Conservation (phyloP, 192 early-diverging fungal species). For the Backusella parvicylindrica region DNA sequence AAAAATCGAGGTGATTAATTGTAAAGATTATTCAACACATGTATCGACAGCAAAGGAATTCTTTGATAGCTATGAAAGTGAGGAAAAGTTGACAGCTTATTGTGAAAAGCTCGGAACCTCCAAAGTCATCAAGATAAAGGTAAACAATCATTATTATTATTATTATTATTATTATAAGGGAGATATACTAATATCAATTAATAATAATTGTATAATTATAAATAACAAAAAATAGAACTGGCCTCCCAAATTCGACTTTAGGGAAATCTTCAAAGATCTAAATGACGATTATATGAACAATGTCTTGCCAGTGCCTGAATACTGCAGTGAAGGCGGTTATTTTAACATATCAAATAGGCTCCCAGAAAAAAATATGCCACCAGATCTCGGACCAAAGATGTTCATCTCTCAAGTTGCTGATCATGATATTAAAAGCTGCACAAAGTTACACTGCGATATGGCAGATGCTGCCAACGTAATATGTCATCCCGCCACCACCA, state of each 20-base stretch:
- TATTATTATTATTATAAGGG: too few relatives aligned
- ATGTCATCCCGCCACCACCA: too few relatives aligned
- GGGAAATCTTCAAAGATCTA: constrained; percentile 46
- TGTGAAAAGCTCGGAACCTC: constrained; percentile 43
- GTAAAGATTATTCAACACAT: constrained; percentile 16
- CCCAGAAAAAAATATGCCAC: constrained; percentile 49
- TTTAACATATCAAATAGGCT: constrained; percentile 61
- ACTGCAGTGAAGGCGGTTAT: constrained; percentile 47
- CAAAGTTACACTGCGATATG: constrained; percentile 79
- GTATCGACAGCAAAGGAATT: constrained; percentile 38
- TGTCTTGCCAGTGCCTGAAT: constrained; percentile 53
- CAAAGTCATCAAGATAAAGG: background rate
- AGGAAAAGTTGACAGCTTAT: too few relatives aligned
- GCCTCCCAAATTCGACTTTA: constrained; percentile 61
- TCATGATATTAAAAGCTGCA: too few relatives aligned
- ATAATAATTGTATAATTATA: too few relatives aligned
- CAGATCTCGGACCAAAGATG: constrained; percentile 75
- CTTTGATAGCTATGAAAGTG: constrained; percentile 45
- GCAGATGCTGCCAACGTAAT: constrained; percentile 79
- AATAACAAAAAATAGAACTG: constrained; percentile 39
- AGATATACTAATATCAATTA: too few relatives aligned
- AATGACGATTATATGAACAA: constrained; percentile 49
- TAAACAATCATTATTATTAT: background rate
- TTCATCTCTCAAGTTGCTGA: constrained; percentile 62
- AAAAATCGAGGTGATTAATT: constrained; percentile 50